phyloP scores from a whole-genome alignment of 495 filamentous ascomycete species.

The Aspergillus affinis region DNA sequence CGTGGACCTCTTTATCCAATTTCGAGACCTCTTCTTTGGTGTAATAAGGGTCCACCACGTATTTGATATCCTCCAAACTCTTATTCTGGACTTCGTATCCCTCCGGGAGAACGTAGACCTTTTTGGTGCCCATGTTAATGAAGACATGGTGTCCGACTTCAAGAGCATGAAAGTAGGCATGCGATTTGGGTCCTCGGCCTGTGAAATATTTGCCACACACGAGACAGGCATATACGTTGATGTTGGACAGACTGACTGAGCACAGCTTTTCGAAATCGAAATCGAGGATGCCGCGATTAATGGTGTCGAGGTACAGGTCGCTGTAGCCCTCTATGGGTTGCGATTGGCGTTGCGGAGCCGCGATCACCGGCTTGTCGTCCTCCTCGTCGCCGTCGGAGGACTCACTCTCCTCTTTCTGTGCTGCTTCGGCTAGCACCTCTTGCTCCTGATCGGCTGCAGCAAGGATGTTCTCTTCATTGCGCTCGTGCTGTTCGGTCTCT shows the following conservation, averaged over 20 bases:
- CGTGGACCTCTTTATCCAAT: conserved; percentile 74
- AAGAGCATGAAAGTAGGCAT: conserved; percentile 97
- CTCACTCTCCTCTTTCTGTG: conserved; percentile 25
- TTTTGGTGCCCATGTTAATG: conserved; percentile 94
- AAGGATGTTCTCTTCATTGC: conserved; percentile 38
- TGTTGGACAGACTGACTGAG: conserved; percentile 91
- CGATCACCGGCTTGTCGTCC: conserved; percentile 42
- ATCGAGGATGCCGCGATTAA: conserved; percentile 82
- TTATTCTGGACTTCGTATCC: conserved; percentile 96
- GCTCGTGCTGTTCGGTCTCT: conserved; percentile 33
- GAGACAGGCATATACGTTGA: conserved; percentile 97
- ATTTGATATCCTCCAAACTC: conserved; percentile 97
- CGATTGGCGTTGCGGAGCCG: conserved; percentile 58
- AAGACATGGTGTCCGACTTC: conserved; percentile 95
- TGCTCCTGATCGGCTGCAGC: conserved; percentile 40
- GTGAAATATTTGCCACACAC: conserved; percentile 98
- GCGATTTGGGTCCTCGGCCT: conserved; percentile 86
- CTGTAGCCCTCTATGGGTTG: conserved; percentile 86
- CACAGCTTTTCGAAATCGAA: conserved; percentile 99
- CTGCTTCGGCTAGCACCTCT: conserved; percentile 42
- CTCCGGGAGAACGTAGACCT: conserved; percentile 93
- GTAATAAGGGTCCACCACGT: conserved; percentile 91
- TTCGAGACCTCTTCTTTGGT: conserved; percentile 73
- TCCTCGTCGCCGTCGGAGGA: conserved; percentile 37
- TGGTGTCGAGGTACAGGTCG: conserved; percentile 97